Evolutionary conservation across 2,329 filamentous ascomycete genomes (phyloP), one percentile per base, ranked within the genome.

Genomic region (Zymoseptoria crescenta): DNA sequence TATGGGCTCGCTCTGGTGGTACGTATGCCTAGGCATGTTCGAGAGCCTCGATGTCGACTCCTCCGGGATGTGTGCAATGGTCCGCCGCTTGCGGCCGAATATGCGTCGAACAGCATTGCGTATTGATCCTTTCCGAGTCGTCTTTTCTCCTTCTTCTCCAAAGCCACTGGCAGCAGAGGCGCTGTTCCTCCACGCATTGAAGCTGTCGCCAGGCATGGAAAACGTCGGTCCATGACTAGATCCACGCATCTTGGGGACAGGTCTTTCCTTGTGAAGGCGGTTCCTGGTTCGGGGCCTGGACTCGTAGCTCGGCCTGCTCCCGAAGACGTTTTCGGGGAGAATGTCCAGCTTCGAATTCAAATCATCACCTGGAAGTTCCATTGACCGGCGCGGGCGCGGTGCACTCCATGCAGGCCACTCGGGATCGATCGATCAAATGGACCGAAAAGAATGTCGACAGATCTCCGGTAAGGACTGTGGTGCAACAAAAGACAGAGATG

Each of bases 21-120:
- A 69, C 19, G 62, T 64, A 65, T 73, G 72, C 52, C 71, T 58
- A 13, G 67, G 59, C 3, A 64, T 53, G 28, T 51, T 30, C 28
- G 51, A 28, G 29, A 48, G 30, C 13, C 54, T 9, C 8, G 49
- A 16, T 16, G 56, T n/a, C 20, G 57, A 54, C 8, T 54, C 29
- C 16, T 62, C 57, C 49, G 60, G 56, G 8, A 53, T 55, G 50
- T 59, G 58, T 45, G 35, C 35, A n/a, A 45, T 45, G 35, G 35
- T 45, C 35, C 35, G 35, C 13, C 35, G 35, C 13, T 45, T 45
- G 35, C 35, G 35, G 2, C 72, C 68, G 57, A 74, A 74, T n/a
- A 74, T 68, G 58, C 67, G 68, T 27, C 71, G 68, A 41, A 74
- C 71, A 6, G 68, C 71, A 61, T 71, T 69, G 54, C 72, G 70